These are phyloP conservation scores for Allomyces javanicus DNA, from an alignment of 192 early-diverging fungal genomes.

Conservation along the genomic window DNA sequence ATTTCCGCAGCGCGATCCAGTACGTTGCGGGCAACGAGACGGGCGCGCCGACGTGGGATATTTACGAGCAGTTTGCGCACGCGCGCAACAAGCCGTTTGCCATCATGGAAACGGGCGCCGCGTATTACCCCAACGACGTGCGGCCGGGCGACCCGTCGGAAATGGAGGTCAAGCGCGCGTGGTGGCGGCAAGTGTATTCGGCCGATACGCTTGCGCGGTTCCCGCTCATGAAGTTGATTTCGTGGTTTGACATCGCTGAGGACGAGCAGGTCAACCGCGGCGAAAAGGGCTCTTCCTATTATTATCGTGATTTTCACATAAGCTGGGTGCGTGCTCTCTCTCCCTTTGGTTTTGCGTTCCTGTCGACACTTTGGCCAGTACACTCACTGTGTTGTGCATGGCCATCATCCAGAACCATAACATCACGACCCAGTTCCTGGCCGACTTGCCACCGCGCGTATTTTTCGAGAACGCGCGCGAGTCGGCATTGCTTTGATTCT, in stretches of 20 bases:
- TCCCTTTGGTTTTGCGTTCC: too few relatives aligned
- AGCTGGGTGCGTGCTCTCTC: too few relatives aligned
- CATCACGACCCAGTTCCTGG: too few relatives aligned
- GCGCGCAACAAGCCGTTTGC: conserved; percentile 3
- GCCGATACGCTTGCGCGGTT: neutral
- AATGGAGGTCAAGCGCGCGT: neutral
- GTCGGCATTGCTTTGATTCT: too few relatives aligned
- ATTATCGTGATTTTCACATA: neutral
- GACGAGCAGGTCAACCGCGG: neutral
- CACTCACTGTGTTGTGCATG: too few relatives aligned
- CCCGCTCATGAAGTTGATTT: neutral
- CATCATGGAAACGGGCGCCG: conserved; percentile 2
- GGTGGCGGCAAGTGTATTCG: neutral
- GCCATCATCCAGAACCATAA: too few relatives aligned
- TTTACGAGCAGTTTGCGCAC: neutral
- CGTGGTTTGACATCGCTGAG: neutral
- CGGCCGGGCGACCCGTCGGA: neutral
- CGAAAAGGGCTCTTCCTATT: neutral
- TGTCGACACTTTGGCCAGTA: too few relatives aligned
- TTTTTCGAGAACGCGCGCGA: too few relatives aligned
- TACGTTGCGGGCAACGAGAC: neutral
- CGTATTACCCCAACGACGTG: neutral
- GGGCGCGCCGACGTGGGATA: neutral
- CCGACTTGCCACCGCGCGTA: too few relatives aligned
- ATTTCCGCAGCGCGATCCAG: neutral